These are phyloP conservation scores for Podila epigama DNA, from an alignment of 192 early-diverging fungal species.

Conservation along the genomic window DNA sequence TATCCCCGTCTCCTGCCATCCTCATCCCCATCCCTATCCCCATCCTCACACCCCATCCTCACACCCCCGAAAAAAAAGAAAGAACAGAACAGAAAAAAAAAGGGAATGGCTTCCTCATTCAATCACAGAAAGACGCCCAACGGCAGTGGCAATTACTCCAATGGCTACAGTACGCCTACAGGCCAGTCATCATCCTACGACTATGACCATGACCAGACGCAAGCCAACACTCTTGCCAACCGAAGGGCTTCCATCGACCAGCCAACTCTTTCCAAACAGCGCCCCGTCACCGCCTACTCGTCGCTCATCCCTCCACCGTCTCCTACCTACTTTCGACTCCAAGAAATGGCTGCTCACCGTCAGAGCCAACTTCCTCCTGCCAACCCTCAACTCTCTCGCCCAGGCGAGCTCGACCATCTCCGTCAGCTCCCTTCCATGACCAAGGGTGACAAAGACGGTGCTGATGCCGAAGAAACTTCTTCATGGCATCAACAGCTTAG, in stretches of 20 bases:
- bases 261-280: conserved; percentile 17
- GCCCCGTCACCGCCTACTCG: conserved; percentile 35
- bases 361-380: not conserved
- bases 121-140: conserved; percentile 3
- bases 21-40: too few relatives aligned
- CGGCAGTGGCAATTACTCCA: conserved; percentile 17
- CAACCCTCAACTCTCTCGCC: not conserved
- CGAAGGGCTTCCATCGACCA: conserved; percentile 27
- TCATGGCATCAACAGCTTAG: conserved; percentile 46
- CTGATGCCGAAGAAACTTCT: not conserved
- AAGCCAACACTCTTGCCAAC: conserved; percentile 47
- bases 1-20: too few relatives aligned
- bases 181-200: conserved; percentile 13
- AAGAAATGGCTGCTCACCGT: conserved; percentile 25
- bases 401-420: conserved; percentile 29
- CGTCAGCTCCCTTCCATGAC: conserved; percentile 10
- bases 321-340: conserved; percentile 39
- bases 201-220: conserved; percentile 9
- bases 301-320: conserved; percentile 40
- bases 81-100: not conserved
- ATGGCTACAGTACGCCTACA: too few relatives aligned
- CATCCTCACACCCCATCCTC: not conserved
- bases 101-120: conserved; percentile 5
- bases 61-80: not conserved
- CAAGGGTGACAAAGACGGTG: not conserved